phyloP scores from a whole-genome alignment of 2,329 filamentous ascomycete species.

The Pseudogymnoascus destructans region DNA sequence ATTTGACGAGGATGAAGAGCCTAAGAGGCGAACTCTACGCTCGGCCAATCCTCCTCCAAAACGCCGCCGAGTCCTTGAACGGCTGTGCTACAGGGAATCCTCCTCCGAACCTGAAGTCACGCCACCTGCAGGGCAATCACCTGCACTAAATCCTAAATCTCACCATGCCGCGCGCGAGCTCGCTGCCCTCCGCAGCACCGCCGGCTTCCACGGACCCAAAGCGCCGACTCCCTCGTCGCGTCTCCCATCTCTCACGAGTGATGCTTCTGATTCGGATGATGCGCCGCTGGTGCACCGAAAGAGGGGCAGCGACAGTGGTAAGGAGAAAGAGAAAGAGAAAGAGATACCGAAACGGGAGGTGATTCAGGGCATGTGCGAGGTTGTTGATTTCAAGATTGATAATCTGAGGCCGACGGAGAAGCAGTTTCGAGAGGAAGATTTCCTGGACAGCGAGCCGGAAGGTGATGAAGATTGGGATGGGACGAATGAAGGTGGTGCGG shows the following conservation, averaged over 20 bases:
- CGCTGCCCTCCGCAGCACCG: constrained; percentile 19
- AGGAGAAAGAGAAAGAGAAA: constrained; percentile 24
- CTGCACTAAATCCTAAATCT: constrained; percentile 10
- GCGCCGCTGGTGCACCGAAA: constrained; percentile 7
- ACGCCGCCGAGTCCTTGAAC: background rate
- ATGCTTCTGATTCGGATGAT: constrained; percentile 13
- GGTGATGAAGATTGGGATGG: constrained; percentile 41
- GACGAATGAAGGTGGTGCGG: background rate
- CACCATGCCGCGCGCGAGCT: constrained; percentile 19
- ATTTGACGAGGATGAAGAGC: background rate
- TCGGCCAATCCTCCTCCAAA: constrained; percentile 15
- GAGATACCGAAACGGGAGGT: constrained; percentile 26
- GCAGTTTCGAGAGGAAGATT: constrained; percentile 59
- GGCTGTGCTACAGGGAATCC: background rate
- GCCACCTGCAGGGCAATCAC: background rate
- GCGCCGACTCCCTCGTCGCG: background rate
- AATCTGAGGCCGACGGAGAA: constrained; percentile 60
- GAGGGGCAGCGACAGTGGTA: constrained; percentile 15
- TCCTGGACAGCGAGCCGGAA: constrained; percentile 45
- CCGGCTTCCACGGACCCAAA: constrained; percentile 18
- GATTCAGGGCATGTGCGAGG: constrained; percentile 56
- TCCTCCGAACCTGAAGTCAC: background rate
- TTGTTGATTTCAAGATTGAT: constrained; percentile 60
- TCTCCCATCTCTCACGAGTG: background rate
- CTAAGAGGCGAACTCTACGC: constrained; percentile 12